Conservation (phyloP, 2,329 filamentous ascomycete species). For the Nemania serpens region DNA sequence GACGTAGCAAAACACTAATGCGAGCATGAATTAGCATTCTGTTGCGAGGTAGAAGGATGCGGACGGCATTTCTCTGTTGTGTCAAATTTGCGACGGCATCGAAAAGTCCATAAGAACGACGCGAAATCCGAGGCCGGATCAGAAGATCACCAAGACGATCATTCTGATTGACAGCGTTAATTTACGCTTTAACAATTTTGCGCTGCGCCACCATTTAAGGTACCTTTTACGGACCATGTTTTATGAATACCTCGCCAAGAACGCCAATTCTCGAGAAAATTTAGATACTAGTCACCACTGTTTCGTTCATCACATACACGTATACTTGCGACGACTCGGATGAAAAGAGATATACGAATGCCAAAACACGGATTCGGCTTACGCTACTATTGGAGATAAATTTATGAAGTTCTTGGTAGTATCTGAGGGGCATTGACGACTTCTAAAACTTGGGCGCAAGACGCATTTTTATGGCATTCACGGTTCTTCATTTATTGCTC, state of each 20-base stretch:
- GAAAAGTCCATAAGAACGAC: slow-evolving; percentile 92
- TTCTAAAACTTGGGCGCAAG: slow-evolving; percentile 37
- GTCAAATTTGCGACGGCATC: slow-evolving; percentile 90
- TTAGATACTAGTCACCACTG: slow-evolving; percentile 32
- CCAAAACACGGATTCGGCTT: slow-evolving; percentile 28
- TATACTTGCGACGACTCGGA: slow-evolving; percentile 32
- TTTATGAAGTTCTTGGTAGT: slow-evolving; percentile 33
- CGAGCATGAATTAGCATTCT: slow-evolving; percentile 68
- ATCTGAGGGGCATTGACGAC: slow-evolving; percentile 37
- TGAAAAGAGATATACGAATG: slow-evolving; percentile 24
- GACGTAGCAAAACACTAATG: slow-evolving; percentile 18
- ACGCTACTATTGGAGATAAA: slow-evolving; percentile 31
- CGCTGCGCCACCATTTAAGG: slow-evolving; percentile 7
- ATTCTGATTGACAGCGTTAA: slow-evolving; percentile 55
- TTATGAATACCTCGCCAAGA: slow-evolving; percentile 12
- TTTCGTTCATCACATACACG: slow-evolving; percentile 30
- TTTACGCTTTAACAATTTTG: slow-evolving; percentile 13
- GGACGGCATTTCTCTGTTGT: slow-evolving; percentile 97
- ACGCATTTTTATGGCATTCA: slow-evolving; percentile 36
- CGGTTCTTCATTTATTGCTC: slow-evolving; percentile 35
- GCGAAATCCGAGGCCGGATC: slow-evolving; percentile 65
- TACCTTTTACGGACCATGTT: slow-evolving; percentile 4
- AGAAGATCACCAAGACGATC: slow-evolving; percentile 65
- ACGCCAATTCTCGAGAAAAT: slow-evolving; percentile 29
- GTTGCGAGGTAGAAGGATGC: slow-evolving; percentile 92